Percentiles rank a stretch among this genome's conserved stretches.
Conservation (phyloP, 495 filamentous ascomycete species). For the Bryoglossum gracile region DNA sequence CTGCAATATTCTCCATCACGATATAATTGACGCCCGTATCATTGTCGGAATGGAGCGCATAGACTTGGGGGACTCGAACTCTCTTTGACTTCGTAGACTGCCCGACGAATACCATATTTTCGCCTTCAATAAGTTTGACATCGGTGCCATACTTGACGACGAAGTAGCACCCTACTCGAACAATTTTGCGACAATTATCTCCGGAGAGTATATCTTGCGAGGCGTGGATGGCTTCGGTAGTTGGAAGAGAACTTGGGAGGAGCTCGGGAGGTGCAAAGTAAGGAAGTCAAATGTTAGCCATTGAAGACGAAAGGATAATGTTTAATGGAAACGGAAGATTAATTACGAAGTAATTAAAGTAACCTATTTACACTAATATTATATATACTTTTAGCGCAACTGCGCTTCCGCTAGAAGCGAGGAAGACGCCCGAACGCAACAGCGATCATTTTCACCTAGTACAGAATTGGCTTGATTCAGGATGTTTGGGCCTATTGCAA, state of each 20-base stretch:
- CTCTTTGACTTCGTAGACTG: conserved; percentile 26
- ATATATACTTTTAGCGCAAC: too few relatives aligned
- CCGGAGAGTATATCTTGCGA: conserved; percentile 20
- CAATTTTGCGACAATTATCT: conserved; percentile 25
- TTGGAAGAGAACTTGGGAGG: conserved; percentile 27
- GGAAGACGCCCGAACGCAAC: too few relatives aligned
- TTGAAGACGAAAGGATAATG: conserved; percentile 5
- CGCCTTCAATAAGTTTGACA: conserved; percentile 30
- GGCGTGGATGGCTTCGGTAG: conserved; percentile 24
- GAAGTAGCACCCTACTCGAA: conserved; percentile 29
- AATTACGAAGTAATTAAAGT: too few relatives aligned
- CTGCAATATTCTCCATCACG: conserved; percentile 33
- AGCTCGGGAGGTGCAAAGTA: not conserved
- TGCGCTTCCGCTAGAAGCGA: too few relatives aligned
- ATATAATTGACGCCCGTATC: conserved; percentile 23
- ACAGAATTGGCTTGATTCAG: too few relatives aligned
- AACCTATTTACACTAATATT: too few relatives aligned
- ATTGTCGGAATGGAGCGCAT: conserved; percentile 17
- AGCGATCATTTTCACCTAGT: too few relatives aligned
- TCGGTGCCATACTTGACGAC: conserved; percentile 33
- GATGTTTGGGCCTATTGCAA: too few relatives aligned
- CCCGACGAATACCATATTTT: conserved; percentile 34
- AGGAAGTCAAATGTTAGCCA: not conserved
- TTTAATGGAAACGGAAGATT: too few relatives aligned
- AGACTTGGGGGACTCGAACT: conserved; percentile 31